A percentile compares a stretch with the other conserved stretches of the same genome.
These are phyloP conservation scores for Lineolata rhizophorae DNA, from an alignment of 495 filamentous ascomycete species.

Conservation along the genomic window DNA sequence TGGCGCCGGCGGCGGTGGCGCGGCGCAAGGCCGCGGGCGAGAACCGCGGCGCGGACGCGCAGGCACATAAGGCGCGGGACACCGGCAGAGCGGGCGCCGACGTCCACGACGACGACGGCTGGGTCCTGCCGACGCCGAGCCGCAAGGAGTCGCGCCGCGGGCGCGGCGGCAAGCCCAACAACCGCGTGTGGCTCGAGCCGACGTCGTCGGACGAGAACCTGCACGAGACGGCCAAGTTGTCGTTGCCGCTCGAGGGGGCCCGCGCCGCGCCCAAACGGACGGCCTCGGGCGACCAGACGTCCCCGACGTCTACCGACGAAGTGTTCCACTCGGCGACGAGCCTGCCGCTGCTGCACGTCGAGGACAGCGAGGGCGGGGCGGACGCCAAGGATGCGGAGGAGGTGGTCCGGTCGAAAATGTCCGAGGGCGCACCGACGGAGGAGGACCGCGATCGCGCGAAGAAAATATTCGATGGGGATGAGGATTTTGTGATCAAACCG, in stretches of 20 bases:
- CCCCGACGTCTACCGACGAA: conserved; percentile 11
- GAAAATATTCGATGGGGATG: conserved; percentile 70
- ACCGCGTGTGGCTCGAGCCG: conserved; percentile 18
- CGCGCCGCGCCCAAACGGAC: conserved; percentile 4
- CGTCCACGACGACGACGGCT: conserved; percentile 14
- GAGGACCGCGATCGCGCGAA: conserved; percentile 55
- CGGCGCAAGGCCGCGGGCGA: conserved; percentile 4
- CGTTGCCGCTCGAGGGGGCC: conserved; percentile 22
- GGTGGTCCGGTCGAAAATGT: no score
- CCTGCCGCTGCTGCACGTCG: conserved; percentile 26
- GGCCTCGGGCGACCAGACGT: conserved; percentile 1
- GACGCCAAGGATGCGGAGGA: conserved; percentile 14
- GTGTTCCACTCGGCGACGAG: conserved; percentile 25
- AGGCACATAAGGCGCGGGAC: conserved; percentile 1
- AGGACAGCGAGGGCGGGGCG: conserved; percentile 13
- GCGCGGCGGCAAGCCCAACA: no score
- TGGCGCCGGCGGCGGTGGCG: no score
- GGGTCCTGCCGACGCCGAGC: conserved; percentile 2
- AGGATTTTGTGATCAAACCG: conserved; percentile 52
- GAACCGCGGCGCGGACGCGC: background rate
- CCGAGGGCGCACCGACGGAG: no score
- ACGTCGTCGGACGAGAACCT: conserved; percentile 23
- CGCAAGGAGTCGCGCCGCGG: background rate
- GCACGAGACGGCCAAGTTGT: conserved; percentile 14
- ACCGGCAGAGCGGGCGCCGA: conserved; percentile 8